Base-by-base conservation (phyloP, 2,329 filamentous ascomycete species). In the Paramyrothecium sp. region DNA sequence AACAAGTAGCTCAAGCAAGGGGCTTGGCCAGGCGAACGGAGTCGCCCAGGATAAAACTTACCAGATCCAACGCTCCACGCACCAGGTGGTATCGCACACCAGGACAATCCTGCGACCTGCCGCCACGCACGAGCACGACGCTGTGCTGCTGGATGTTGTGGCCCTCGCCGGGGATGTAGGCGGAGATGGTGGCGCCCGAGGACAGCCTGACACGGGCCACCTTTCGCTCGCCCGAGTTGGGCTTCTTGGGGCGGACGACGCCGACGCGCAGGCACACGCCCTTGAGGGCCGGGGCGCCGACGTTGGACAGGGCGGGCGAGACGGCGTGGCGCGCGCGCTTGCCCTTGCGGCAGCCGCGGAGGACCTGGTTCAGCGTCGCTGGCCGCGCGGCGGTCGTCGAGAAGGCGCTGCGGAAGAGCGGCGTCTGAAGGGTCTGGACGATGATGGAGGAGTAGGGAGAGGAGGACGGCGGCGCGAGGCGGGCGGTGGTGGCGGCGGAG, bases 61-160 rank as follows among this genome's bases (percentile, higher is more conserved):
- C 93, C 85, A 99, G 75, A 84, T 99, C 95, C 76, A 97, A 79
- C 20, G 93, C 91, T 33, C 95, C 95, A 71, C 95, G 82, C 47
- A 99, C 91, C 68, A 97, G 79, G 75, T 96, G 92, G 74, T 99
- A 99, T 71, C 93, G 89, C 76, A 99, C 95, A 88, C 95, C 95
- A 60, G 95, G 95, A 79, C 95, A 99, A 87, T 99, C 95, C 84
- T 98, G 95, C 63, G 87, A 88, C 72, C 95, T 84, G 2, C 95
- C 95, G 58, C 95, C 95, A 64, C 95, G 84, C n/a, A 99, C 93
- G 64, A 98, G 81, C 56, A 99, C 95, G 51, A 99, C 95, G 67
- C 90, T 96, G 81, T 99, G 96, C 83, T 98, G 95, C 82, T 98
- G 94, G 64, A 98, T 93, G 75, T 98, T 99, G 78, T 99, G 95